Evolutionary conservation across 2,329 filamentous ascomycete species (phyloP).

Genomic region (Colletotrichum gloeosporioides): DNA sequence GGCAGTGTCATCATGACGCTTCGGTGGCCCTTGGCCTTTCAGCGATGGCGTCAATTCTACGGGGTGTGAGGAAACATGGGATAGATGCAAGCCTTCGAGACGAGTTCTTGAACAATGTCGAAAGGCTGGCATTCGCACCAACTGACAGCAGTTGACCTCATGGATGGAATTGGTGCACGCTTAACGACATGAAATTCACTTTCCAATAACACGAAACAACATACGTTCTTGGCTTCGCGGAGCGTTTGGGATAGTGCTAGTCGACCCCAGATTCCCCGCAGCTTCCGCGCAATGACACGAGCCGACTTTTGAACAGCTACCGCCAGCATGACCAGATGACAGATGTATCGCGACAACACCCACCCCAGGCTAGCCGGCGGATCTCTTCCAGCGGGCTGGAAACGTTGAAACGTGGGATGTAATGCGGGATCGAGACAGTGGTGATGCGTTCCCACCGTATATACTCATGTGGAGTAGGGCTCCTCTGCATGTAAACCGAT

Average conservation of each 20-base stretch:
- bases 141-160: not conserved
- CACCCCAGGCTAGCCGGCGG: not conserved
- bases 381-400: not conserved
- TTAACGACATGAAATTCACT: not conserved
- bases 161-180: not conserved
- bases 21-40: not conserved
- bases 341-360: slow-evolving; percentile 1
- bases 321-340: not conserved
- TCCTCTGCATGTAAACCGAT: not conserved
- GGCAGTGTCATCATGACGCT: slow-evolving; percentile 18
- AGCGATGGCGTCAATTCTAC: not conserved
- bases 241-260: not conserved
- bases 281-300: not conserved
- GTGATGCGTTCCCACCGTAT: not conserved
- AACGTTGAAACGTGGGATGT: not conserved
- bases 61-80: not conserved
- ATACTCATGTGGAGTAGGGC: not conserved
- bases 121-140: not conserved
- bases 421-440: not conserved
- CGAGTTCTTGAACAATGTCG: not conserved
- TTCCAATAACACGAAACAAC: not conserved
- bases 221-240: not conserved
- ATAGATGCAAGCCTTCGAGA: not conserved
- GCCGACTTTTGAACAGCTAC: not conserved
- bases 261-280: slow-evolving; percentile 2